Base-by-base conservation (phyloP, 805 yeast species). In the Kuraishia piskuri region DNA sequence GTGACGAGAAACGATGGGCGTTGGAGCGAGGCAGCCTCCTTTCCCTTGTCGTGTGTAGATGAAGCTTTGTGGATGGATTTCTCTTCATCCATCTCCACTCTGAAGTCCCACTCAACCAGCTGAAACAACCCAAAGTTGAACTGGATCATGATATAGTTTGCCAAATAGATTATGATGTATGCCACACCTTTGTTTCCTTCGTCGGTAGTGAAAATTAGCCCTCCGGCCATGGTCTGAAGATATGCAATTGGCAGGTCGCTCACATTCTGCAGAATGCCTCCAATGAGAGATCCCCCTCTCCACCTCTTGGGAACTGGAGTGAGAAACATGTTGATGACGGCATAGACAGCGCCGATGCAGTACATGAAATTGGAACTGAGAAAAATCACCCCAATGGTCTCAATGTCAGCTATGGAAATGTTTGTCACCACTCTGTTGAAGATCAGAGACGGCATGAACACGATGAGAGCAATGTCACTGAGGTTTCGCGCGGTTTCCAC, bases 181-280 rank as follows among this genome's bases (percentile, higher is more conserved):
- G 84, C 84, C 1, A 69, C 68, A 47, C 72, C 73, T 52, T 68
- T 68, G 50, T 68, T 61, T n/a, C 60, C 63, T 56, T 69, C 59
- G 7, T 53, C 59, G 6, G 50, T 46, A 14, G 79, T 77, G 46
- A 69, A 66, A 21, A 64, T 57, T 12, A 61, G 59, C 1, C 78
- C 74, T 40, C 68, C 67, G 2, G 79, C 78, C 66, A 86, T 71
- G 1, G 88, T 84, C 60, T 84, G 89, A 50, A 86, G 61, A 61
- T 84, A 86, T 0, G 92, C 91, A 58, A 86, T 85, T 0, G 94
- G 94, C 50, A 86, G 71, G 63, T 86, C 94, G 31, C 87, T 78
- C 49, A 86, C 86, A 63, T 86, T 86, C 36, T 89, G 89, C 67
- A 86, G 78, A 58, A 84, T 70, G 2, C 90, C 89, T 1, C 86